phyloP scores from a whole-genome alignment of 805 yeast species.

The Myxozyma geophila region DNA sequence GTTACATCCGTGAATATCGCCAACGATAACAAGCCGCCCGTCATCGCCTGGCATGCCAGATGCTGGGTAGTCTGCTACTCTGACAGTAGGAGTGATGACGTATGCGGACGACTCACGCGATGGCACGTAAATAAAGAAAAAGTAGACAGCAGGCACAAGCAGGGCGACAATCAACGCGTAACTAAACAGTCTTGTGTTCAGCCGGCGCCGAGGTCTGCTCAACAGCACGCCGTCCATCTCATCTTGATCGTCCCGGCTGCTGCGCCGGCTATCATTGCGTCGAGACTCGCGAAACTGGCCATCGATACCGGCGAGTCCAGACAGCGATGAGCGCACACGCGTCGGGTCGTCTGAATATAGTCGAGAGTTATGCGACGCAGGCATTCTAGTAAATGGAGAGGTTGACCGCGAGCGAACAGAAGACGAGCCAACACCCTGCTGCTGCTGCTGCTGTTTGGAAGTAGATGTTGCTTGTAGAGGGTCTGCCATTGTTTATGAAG shows the following conservation, averaged over 20 bases:
- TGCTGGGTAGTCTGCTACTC: constrained; percentile 30
- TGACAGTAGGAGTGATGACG: constrained; percentile 29
- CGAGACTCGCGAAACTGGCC: not conserved
- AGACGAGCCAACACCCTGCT: not conserved
- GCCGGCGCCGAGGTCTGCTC: not conserved
- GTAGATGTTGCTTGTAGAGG: not conserved
- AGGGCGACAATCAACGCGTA: constrained; percentile 1
- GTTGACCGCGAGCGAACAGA: constrained; percentile 8
- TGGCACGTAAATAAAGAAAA: constrained; percentile 28
- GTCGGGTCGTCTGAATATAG: constrained; percentile 15
- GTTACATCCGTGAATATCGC: constrained; percentile 87
- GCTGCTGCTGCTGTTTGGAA: not conserved
- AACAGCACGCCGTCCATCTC: not conserved
- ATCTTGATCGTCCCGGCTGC: not conserved
- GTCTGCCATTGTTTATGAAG: not conserved
- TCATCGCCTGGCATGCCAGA: constrained; percentile 14
- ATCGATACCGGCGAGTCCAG: constrained; percentile 8
- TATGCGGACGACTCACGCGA: constrained; percentile 6
- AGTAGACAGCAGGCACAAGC: constrained; percentile 17
- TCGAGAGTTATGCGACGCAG: not conserved
- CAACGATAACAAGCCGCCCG: constrained; percentile 66
- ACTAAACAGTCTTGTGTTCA: not conserved
- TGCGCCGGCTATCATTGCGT: not conserved
- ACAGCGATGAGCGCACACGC: not conserved
- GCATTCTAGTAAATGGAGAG: constrained; percentile 14